Evolutionary conservation across 257 asterid species (phyloP), one percentile per base, ranked within the genome.

Genomic region (Thymus quinquecostatus): DNA sequence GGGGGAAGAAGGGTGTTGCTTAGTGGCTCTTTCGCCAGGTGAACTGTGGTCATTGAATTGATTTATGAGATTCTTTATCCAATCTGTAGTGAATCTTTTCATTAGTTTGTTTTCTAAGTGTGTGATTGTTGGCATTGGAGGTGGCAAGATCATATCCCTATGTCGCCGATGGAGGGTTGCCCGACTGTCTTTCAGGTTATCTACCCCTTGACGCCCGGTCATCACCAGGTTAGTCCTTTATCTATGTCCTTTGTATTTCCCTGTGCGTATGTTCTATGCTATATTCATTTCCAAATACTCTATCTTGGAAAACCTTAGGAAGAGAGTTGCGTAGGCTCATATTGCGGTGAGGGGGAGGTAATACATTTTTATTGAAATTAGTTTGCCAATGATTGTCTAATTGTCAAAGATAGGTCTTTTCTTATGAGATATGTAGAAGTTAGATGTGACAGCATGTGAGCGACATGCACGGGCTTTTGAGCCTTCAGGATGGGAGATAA

Each of bases 91-190:
- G 45, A 65, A 38, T 72, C 43, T 68, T 71, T 29, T 36, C 12
- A 53, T 71, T 67, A 48, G 48, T 36, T 44, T 41, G 51, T 60
- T 53, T 40, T 66, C 66, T 71, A 41, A 70, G 54, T 71, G 65
- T 44, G 49, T 59, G 59, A 60, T 57, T 78, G 49, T 77, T 44
- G 54, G n/a, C 73, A 53, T 61, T 77, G 79, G 79, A 85, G 90
- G 75, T 85, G 92, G 96, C 81, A 75, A 64, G 84, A 86, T 72
- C 92, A 82, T 75, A 73, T 86, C 38, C 71, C 87, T 53, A 87
- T 89, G 96, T 79, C 87, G 8, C 93, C 90, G 5, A 73, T 87
- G 69, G 96, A 89, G 79, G 96, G 96, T 56, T 82, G 88, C 77
- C 93, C 91, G 49, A 84, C 93, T 6, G 86, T 82, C 40, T 89